Evolutionary conservation across 495 filamentous ascomycete genomes (phyloP).

Genomic region (Thozetella sp.): DNA sequence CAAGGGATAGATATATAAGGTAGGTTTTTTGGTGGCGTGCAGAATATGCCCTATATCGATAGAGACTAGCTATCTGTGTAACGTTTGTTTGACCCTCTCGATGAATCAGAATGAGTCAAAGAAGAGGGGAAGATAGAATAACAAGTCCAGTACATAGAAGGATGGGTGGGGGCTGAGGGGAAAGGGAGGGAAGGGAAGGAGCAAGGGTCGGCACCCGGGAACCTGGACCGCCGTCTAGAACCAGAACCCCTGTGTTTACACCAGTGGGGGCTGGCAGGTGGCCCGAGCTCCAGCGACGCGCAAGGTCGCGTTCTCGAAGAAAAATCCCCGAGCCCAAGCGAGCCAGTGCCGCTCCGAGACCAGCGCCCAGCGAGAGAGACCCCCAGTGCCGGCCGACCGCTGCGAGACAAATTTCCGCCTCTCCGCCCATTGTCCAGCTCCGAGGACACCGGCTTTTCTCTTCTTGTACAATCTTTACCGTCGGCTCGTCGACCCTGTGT

Average conservation of each 20-base stretch:
- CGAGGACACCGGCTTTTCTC: neutral
- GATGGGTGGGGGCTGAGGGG: neutral
- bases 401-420: neutral
- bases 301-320: conserved; percentile 1
- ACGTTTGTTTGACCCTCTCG: too few relatives aligned
- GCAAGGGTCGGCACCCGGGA: neutral
- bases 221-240: neutral
- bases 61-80: too few relatives aligned
- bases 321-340: conserved; percentile 3
- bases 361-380: neutral
- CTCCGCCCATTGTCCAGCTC: too few relatives aligned
- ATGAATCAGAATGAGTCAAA: too few relatives aligned
- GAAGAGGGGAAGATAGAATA: too few relatives aligned
- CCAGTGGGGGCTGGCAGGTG: neutral
- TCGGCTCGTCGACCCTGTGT: neutral
- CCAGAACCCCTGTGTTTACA: neutral
- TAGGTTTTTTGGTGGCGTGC: too few relatives aligned
- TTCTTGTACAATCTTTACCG: neutral
- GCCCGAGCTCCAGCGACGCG: neutral
- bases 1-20: too few relatives aligned
- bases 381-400: neutral
- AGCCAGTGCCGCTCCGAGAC: neutral
- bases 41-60: too few relatives aligned
- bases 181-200: too few relatives aligned
- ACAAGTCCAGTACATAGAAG: neutral